Conservation (phyloP, 164 flowering plant species). For the Dillenia suffruticosa region DNA sequence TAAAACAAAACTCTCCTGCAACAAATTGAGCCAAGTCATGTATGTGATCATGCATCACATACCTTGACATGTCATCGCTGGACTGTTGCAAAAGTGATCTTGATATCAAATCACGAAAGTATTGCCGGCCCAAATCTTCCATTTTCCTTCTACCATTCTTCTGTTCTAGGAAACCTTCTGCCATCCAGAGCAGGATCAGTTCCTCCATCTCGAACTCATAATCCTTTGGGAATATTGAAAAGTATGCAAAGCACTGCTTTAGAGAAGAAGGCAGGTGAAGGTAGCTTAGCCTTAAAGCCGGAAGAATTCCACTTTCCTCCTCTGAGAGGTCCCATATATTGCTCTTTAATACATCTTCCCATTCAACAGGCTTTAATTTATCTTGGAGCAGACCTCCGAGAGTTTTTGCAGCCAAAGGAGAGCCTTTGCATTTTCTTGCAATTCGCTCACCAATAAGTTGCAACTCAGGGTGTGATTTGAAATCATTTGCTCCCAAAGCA, state of each 20-base stretch:
- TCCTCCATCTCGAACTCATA: not conserved
- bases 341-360: constrained; percentile 8
- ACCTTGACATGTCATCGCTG: too few species aligned
- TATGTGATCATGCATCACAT: too few species aligned
- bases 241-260: too few species aligned
- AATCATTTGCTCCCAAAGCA: constrained; percentile 1
- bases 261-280: not conserved
- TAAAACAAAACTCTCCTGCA: too few species aligned
- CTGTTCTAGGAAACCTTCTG: too few species aligned
- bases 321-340: constrained; percentile 2
- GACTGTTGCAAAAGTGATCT: too few species aligned
- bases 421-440: constrained; percentile 7
- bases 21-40: too few species aligned
- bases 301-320: constrained; percentile 5
- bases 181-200: constrained; percentile 1
- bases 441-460: constrained; percentile 14
- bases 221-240: constrained; percentile 3
- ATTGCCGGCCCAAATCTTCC: too few species aligned
- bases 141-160: too few species aligned
- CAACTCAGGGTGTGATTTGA: not conserved
- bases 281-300: constrained; percentile 8
- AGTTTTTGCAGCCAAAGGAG: constrained; percentile 10
- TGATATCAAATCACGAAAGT: too few species aligned
- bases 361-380: constrained; percentile 1
- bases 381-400: constrained; percentile 12